A percentile compares a stretch with the other conserved stretches of the same genome.
phyloP scores from a whole-genome alignment of 345 rosid genomes.

The Lepidium sativum region DNA sequence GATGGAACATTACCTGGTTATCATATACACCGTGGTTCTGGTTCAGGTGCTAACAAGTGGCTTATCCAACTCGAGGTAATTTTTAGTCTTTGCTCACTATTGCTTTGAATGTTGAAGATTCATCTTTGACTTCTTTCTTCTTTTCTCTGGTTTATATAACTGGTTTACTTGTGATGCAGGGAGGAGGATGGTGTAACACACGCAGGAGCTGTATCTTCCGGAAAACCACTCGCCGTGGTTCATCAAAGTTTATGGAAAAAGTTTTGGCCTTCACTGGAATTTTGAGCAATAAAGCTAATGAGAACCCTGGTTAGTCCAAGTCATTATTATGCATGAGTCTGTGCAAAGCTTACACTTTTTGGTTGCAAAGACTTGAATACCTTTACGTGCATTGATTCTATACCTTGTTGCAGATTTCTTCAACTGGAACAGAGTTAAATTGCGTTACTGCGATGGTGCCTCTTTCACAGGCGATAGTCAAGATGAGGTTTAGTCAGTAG shows the following conservation, averaged over 20 bases:
- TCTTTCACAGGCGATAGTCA: constrained; percentile 71
- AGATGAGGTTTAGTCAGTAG: constrained; percentile 60
- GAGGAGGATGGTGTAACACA: constrained; percentile 89
- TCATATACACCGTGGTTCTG: constrained; percentile 64
- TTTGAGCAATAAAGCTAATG: constrained; percentile 58
- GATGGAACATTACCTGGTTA: constrained; percentile 91
- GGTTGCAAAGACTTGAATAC: neutral
- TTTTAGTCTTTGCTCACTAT: neutral
- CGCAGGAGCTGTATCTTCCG: constrained; percentile 53
- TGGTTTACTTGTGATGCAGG: constrained; percentile 35
- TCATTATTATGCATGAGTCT: neutral
- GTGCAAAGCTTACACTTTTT: neutral
- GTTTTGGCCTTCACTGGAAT: constrained; percentile 63
- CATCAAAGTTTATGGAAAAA: constrained; percentile 72
- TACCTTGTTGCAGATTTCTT: constrained; percentile 53
- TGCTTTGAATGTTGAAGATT: neutral
- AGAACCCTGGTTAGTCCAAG: constrained; percentile 59
- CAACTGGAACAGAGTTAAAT: constrained; percentile 86
- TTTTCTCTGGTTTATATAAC: neutral
- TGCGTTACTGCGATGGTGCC: constrained; percentile 94
- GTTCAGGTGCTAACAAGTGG: constrained; percentile 79
- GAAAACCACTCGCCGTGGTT: constrained; percentile 76
- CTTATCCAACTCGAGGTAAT: constrained; percentile 75
- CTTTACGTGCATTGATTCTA: neutral
- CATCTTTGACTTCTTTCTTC: too few relatives aligned